A percentile compares a stretch with the other conserved stretches of the same genome.
These are phyloP conservation scores for Xylariaceae sp. DNA, from an alignment of 2,329 filamentous ascomycete species.

Conservation along the genomic window DNA sequence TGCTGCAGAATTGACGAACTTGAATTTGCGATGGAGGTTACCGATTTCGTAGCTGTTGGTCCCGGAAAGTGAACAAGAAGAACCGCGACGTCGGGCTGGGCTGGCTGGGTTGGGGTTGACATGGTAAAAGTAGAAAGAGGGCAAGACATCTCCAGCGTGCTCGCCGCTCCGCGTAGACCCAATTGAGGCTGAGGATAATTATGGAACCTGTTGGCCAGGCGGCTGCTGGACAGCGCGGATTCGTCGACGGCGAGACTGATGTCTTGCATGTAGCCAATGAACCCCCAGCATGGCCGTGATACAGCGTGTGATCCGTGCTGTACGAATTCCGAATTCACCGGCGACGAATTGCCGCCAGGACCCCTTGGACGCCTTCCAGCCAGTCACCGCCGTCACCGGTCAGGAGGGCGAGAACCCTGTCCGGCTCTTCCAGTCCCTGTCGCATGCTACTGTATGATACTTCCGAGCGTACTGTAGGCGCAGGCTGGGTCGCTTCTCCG, in stretches of 20 bases:
- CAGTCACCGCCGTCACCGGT: no score
- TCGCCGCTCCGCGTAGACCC: conserved; percentile 5
- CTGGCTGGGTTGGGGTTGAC: conserved; percentile 3
- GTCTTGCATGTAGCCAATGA: conserved; percentile 18
- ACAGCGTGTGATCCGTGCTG: conserved; percentile 4
- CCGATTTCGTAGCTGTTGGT: conserved; percentile 2
- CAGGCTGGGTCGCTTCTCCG: no score
- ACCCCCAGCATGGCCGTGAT: conserved; percentile 12
- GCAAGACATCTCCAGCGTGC: conserved; percentile 3
- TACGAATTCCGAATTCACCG: no score
- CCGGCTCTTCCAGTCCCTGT: no score
- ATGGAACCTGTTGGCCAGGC: conserved; percentile 18
- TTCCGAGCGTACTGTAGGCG: no score
- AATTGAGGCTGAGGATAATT: conserved; percentile 18
- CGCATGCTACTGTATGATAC: no score
- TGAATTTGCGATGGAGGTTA: neutral
- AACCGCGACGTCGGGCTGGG: conserved; percentile 6
- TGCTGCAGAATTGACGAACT: no score
- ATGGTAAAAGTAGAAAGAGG: conserved; percentile 11
- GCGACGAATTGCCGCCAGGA: no score
- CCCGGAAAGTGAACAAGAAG: conserved; percentile 9
- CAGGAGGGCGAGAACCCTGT: no score
- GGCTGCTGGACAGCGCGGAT: conserved; percentile 22
- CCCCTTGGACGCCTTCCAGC: no score
- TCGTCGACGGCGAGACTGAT: conserved; percentile 16